phyloP scores from a whole-genome alignment of 164 flowering plant species.

The Piper longum region DNA sequence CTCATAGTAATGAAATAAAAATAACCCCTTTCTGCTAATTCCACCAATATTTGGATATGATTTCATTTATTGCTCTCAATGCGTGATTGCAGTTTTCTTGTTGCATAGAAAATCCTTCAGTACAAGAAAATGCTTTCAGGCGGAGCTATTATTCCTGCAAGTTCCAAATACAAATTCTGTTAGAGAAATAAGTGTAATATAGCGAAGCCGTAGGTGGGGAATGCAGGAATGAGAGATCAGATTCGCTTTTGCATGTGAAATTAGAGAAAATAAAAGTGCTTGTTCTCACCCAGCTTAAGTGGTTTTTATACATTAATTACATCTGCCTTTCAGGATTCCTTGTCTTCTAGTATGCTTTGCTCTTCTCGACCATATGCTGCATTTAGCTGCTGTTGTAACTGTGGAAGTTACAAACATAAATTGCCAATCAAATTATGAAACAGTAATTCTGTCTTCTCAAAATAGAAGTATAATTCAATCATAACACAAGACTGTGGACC shows the following conservation, averaged over 20 bases:
- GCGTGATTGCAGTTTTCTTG: background rate
- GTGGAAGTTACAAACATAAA: slow-evolving; percentile 5
- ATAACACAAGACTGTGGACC: background rate
- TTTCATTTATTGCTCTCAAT: no score
- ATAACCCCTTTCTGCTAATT: background rate
- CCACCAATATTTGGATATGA: no score
- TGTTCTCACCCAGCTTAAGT: slow-evolving; percentile 7
- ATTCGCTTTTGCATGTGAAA: background rate
- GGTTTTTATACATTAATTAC: background rate
- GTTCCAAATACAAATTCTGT: background rate
- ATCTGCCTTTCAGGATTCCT: slow-evolving; percentile 1
- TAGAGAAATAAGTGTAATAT: no score
- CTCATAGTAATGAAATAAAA: background rate
- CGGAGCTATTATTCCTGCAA: background rate
- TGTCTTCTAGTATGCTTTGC: slow-evolving; percentile 8
- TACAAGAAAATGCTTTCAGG: background rate
- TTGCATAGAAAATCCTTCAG: background rate
- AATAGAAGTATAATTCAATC: no score
- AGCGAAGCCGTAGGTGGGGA: no score
- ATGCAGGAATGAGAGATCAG: no score
- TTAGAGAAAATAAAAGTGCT: background rate
- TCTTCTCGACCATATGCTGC: slow-evolving; percentile 23
- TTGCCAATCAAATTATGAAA: background rate
- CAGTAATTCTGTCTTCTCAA: background rate
- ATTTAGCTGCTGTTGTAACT: slow-evolving; percentile 62